Evolutionary conservation across 805 yeast species (phyloP).

Genomic region (Kluyveromyces nonfermentans): DNA sequence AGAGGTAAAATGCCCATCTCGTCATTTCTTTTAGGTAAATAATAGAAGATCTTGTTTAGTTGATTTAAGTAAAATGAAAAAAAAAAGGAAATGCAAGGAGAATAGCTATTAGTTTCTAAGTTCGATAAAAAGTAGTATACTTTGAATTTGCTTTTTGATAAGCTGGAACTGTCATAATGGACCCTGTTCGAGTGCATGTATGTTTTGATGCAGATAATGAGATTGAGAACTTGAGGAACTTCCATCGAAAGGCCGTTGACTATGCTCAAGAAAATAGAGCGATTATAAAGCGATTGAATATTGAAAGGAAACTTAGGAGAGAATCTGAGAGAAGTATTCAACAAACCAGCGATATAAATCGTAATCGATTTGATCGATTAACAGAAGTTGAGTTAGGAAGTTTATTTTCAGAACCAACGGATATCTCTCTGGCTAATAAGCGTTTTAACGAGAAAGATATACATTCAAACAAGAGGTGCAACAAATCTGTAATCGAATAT

Average conservation of each 20-base stretch:
- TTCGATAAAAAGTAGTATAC: too few relatives aligned
- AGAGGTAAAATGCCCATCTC: too few relatives aligned
- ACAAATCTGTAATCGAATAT: neutral
- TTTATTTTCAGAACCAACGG: neutral
- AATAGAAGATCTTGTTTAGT: too few relatives aligned
- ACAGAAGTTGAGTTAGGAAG: neutral
- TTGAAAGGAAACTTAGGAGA: constrained; percentile 1
- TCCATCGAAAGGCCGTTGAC: constrained; percentile 2
- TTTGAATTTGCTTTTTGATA: too few relatives aligned
- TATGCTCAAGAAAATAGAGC: neutral
- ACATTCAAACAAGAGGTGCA: neutral
- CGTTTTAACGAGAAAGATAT: too few relatives aligned
- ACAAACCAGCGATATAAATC: neutral
- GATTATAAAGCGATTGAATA: neutral
- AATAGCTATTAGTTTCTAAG: too few relatives aligned
- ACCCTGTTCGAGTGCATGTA: neutral
- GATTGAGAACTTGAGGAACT: constrained; percentile 6
- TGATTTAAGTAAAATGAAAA: too few relatives aligned
- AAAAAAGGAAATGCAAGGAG: too few relatives aligned
- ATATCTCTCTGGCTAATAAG: neutral
- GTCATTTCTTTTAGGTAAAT: too few relatives aligned
- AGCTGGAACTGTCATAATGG: neutral
- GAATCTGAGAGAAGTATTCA: neutral
- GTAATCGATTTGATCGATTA: constrained; percentile 2
- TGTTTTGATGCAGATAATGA: constrained; percentile 5